Evolutionary conservation across 805 yeast genomes (phyloP), one percentile per base, ranked within the genome.

Genomic region (Metschnikowia hibisci): DNA sequence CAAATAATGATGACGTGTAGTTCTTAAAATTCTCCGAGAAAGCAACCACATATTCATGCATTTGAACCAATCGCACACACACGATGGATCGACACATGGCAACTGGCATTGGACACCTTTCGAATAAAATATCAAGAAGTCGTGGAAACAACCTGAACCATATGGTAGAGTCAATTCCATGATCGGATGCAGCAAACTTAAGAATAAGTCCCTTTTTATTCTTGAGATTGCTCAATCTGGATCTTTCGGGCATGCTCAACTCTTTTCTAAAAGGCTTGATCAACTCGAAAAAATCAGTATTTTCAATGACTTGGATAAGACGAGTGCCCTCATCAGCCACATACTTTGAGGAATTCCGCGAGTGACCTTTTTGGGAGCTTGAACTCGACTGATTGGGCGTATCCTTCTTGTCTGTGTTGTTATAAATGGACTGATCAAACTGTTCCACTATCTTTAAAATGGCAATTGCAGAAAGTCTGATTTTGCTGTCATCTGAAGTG

Each of bases 101-200:
- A 62, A 91, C 88, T 0, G 96, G 91, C 58, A 91, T 82, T 0
- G 99, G 98, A 56, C 95, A 89, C 37, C 74, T 75, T 46, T 80
- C 86, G 47, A 87, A 88, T 46, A 93, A 80, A 1, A 80, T 71
- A 27, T 76, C 80, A 32, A 93, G 64, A 2, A 93, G 66, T 29
- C 76, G 77, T 2, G 97, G 97, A 54, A 86, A 89, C 1, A 84
- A 76, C 47, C 95, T 77, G 55, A 91, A 84, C 99, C 99, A 93
- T n/a, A 93, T 67, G 0, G 98, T 96, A 1, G 95, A 82, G 64
- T 93, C 99, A 8, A 93, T 90, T 1, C 98, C 97, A 56, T 90
- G 86, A 45, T 85, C 95, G 2, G 96, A 85, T 51, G 87, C 96
- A 0, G 96, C 96, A 6, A 93, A 67, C 39, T 81, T 76, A 0